These are phyloP conservation scores for Scheffersomyces titani DNA, from an alignment of 1,139 yeast species.

Conservation along the genomic window DNA sequence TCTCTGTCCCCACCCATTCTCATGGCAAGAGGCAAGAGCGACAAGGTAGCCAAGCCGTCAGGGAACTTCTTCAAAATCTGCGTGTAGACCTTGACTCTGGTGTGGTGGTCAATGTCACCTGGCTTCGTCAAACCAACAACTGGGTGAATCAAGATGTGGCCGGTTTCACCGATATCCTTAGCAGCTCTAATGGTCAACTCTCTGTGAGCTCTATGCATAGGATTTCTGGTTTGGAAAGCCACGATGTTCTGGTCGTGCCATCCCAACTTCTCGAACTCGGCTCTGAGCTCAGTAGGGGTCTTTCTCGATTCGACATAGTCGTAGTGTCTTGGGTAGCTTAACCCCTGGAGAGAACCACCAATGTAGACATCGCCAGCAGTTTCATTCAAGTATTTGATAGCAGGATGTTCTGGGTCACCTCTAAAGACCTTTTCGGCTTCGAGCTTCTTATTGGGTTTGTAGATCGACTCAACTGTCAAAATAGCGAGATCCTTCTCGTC, in stretches of 20 bases:
- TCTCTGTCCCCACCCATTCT: slow-evolving; percentile 99
- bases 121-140: slow-evolving; percentile 97
- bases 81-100: slow-evolving; percentile 93
- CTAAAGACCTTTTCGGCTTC: slow-evolving; percentile 90
- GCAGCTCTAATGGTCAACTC: slow-evolving; percentile 97
- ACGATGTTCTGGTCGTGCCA: slow-evolving; percentile 80
- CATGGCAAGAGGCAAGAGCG: slow-evolving; percentile 93
- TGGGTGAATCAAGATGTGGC: slow-evolving; percentile 87
- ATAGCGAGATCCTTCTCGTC: slow-evolving; percentile 82
- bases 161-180: slow-evolving; percentile 42
- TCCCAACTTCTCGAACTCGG: slow-evolving; percentile 75
- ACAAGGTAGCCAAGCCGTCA: slow-evolving; percentile 86
- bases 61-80: slow-evolving; percentile 92
- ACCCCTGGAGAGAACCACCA: slow-evolving; percentile 87
- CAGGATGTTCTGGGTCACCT: slow-evolving; percentile 98
- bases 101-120: slow-evolving; percentile 97
- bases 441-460: slow-evolving; percentile 71
- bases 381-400: slow-evolving; percentile 70
- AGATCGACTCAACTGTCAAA: slow-evolving; percentile 75
- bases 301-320: slow-evolving; percentile 86
- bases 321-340: slow-evolving; percentile 82
- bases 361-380: slow-evolving; percentile 81
- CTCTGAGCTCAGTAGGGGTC: slow-evolving; percentile 87
- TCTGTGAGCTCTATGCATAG: slow-evolving; percentile 98
- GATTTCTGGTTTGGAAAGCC: slow-evolving; percentile 97